A percentile compares a stretch with the other conserved stretches of the same genome.
phyloP scores from a whole-genome alignment of 441 rosid genomes.

The Isatis lusitanica region DNA sequence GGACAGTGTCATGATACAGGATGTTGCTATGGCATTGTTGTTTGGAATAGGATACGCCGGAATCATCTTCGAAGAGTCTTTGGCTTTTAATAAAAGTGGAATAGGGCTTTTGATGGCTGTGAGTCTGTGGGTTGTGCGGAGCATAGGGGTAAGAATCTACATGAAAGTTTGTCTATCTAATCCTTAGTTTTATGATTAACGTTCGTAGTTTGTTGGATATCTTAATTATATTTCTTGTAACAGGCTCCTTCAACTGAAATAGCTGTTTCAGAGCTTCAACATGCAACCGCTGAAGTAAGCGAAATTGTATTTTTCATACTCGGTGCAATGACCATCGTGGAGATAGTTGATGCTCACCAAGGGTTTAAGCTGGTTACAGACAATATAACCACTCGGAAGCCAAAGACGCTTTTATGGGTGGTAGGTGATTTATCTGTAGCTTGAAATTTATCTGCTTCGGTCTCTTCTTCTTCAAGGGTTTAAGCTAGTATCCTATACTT shows the following conservation, averaged over 20 bases:
- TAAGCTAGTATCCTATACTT: not conserved
- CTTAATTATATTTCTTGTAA: constrained; percentile 28
- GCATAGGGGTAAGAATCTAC: constrained; percentile 69
- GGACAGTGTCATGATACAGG: constrained; percentile 49
- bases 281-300: constrained; percentile 91
- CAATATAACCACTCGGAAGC: constrained; percentile 88
- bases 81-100: constrained; percentile 93
- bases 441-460: not conserved
- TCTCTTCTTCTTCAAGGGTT: constrained; percentile 1
- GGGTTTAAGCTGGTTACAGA: constrained; percentile 97
- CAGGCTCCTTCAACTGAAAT: constrained; percentile 95
- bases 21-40: constrained; percentile 88
- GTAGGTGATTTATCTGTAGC: constrained; percentile 45
- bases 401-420: constrained; percentile 82
- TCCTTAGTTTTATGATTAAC: not conserved
- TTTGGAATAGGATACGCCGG: constrained; percentile 86
- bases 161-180: not conserved
- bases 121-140: constrained; percentile 84
- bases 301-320: constrained; percentile 94
- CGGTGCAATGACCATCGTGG: constrained; percentile 97
- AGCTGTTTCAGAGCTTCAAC: constrained; percentile 80
- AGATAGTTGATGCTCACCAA: constrained; percentile 98
- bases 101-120: constrained; percentile 95
- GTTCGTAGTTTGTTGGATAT: not conserved
- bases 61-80: constrained; percentile 85